A percentile compares a stretch with the other conserved stretches of the same genome.
Evolutionary conservation across 371 early-diverging fungal species (phyloP).

Genomic region (Smittium culicis): DNA sequence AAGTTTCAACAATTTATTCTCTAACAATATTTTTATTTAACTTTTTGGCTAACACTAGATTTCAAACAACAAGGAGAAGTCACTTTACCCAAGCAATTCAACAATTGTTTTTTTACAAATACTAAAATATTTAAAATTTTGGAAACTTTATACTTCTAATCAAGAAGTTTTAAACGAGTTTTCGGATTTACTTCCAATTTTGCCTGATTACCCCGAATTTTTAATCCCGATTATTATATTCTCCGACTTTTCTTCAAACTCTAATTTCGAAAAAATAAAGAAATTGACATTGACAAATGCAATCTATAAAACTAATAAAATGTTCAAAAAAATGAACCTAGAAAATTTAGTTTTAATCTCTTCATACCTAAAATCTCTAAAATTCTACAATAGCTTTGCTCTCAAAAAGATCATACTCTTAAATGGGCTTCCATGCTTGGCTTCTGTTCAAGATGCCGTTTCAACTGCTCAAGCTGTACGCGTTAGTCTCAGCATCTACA

Average conservation of each 20-base stretch:
- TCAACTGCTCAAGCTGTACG: neutral
- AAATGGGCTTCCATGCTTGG: neutral
- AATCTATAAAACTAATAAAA: neutral
- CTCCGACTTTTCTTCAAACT: neutral
- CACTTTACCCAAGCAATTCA: neutral
- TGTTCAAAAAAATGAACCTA: neutral
- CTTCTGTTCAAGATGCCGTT: slow-evolving; percentile 3
- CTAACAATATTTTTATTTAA: no score
- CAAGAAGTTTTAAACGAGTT: neutral
- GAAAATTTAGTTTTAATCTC: slow-evolving; percentile 1
- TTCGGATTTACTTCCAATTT: neutral
- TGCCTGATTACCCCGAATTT: neutral
- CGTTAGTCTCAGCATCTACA: neutral
- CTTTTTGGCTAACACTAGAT: no score
- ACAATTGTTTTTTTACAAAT: neutral
- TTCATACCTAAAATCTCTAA: neutral
- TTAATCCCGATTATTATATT: neutral
- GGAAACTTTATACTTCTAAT: neutral
- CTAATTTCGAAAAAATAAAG: neutral
- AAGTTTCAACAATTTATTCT: no score
- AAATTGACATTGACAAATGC: neutral
- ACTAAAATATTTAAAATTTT: neutral
- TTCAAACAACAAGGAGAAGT: no score
- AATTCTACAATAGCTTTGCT: neutral
- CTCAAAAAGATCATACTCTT: neutral